phyloP scores from a whole-genome alignment of 164 flowering plant species.

The Cinnamomum micranthum region DNA sequence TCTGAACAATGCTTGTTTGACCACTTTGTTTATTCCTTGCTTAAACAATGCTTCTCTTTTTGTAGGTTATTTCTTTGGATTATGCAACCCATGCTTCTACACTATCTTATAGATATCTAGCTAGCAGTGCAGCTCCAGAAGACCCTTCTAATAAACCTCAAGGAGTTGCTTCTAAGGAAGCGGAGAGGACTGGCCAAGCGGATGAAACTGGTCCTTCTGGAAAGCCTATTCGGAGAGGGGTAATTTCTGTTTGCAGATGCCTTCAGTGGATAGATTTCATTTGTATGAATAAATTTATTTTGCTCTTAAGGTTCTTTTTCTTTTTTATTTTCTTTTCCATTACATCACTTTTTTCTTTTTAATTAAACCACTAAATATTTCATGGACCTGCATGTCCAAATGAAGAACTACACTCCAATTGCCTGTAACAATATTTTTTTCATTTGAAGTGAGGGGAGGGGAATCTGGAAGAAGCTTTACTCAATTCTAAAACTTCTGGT shows the following conservation, averaged over 20 bases:
- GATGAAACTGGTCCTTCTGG: slow-evolving; percentile 41
- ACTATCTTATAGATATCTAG: slow-evolving; percentile 4
- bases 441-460: background rate
- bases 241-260: slow-evolving; percentile 18
- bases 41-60: background rate
- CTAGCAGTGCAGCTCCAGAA: slow-evolving; percentile 10
- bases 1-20: no score
- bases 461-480: background rate
- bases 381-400: background rate
- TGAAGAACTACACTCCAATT: background rate
- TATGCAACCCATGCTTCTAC: background rate
- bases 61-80: slow-evolving; percentile 8
- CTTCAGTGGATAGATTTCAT: background rate
- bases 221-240: slow-evolving; percentile 76
- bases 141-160: slow-evolving; percentile 11
- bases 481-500: no score
- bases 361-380: background rate
- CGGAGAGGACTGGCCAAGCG: slow-evolving; percentile 34
- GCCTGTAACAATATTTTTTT: background rate
- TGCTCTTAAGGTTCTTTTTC: background rate
- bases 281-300: no score
- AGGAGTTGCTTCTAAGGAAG: slow-evolving; percentile 24
- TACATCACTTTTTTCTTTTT: no score
- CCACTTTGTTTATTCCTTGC: background rate
- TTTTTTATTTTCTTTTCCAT: background rate